Conservation (phyloP, 176 grass and related monocot genomes). For the Carex kokanica region DNA sequence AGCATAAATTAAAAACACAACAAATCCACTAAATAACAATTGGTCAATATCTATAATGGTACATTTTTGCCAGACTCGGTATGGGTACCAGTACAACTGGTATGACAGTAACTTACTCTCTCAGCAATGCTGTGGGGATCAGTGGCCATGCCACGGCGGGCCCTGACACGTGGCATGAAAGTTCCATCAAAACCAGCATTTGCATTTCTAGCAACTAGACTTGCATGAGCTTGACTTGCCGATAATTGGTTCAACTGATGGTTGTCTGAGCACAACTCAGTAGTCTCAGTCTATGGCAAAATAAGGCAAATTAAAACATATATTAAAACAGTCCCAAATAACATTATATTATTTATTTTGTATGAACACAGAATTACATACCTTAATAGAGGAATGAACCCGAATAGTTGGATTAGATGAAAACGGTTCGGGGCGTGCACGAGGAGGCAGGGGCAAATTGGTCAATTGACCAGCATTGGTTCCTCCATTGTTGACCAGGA, state of each 20-base stretch:
- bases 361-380: not conserved
- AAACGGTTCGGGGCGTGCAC: not conserved
- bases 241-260: slow-evolving; percentile 26
- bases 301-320: not conserved
- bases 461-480: not conserved
- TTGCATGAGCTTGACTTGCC: slow-evolving; percentile 33
- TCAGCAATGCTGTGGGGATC: slow-evolving; percentile 92
- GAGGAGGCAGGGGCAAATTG: not conserved
- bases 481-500: not conserved
- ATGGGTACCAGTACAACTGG: not conserved
- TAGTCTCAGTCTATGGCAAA: not conserved
- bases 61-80: not conserved
- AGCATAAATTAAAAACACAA: not conserved
- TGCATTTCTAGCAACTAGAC: not conserved
- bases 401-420: not conserved
- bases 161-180: slow-evolving; percentile 50
- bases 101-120: slow-evolving; percentile 38
- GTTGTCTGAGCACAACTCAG: not conserved
- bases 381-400: not conserved
- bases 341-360: slow-evolving; percentile 13
- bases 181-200: not conserved
- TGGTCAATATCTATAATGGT: slow-evolving; percentile 2
- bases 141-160: slow-evolving; percentile 63
- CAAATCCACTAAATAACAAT: not conserved
- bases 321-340: not conserved